Evolutionary conservation across 176 grass and related monocot genomes (phyloP).

Genomic region (Aechmea fasciata): DNA sequence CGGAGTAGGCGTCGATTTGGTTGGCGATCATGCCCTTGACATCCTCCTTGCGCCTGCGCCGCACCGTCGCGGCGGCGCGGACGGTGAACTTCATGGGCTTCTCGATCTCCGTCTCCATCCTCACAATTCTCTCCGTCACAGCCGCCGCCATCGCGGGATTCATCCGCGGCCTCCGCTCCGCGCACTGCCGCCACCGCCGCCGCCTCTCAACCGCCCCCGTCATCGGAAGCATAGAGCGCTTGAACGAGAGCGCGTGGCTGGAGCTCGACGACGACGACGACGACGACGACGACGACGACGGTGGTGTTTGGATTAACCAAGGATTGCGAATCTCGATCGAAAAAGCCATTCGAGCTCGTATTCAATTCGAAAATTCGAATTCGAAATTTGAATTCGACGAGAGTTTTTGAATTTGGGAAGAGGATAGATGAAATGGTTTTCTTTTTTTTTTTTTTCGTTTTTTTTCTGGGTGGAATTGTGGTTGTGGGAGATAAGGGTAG

Average conservation of each 20-base stretch:
- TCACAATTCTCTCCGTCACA: constrained; percentile 31
- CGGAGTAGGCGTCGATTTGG: constrained; percentile 60
- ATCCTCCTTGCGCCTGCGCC: constrained; percentile 56
- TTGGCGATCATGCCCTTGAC: constrained; percentile 32
- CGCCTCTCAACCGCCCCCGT: background rate
- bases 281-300: background rate
- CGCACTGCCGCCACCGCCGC: no score
- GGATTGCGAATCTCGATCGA: no score
- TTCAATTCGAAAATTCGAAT: no score
- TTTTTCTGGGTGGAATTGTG: background rate
- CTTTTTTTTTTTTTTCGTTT: background rate
- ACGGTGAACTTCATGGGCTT: constrained; percentile 45
- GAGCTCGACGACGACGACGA: background rate
- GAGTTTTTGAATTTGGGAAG: no score
- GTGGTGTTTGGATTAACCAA: no score
- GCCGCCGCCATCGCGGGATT: constrained; percentile 20
- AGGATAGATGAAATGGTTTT: no score
- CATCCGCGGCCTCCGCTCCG: background rate
- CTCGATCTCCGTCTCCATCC: constrained; percentile 16
- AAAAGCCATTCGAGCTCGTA: no score
- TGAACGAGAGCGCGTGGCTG: background rate
- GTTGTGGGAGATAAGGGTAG: background rate
- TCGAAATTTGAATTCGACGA: no score
- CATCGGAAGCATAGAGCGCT: background rate
- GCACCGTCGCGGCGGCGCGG: constrained; percentile 66